A percentile compares a stretch with the other conserved stretches of the same genome.
These are phyloP conservation scores for Syzygium aromaticum DNA, from an alignment of 345 rosid genomes.

Conservation along the genomic window DNA sequence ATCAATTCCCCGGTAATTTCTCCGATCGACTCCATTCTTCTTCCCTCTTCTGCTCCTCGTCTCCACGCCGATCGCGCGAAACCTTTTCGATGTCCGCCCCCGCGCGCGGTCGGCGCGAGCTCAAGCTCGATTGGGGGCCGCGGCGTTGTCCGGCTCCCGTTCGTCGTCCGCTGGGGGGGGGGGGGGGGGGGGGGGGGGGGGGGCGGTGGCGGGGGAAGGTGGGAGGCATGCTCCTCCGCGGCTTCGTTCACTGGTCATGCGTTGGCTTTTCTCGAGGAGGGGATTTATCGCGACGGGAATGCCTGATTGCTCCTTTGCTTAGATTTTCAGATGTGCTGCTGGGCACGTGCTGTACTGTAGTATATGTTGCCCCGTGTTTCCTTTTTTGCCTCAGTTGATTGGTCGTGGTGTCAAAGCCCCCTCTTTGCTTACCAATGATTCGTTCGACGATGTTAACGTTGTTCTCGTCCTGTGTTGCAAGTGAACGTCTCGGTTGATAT, in stretches of 20 bases:
- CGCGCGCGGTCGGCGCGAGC: neutral
- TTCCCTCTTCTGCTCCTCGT: neutral
- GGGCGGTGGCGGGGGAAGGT: too few relatives aligned
- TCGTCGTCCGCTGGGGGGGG: neutral
- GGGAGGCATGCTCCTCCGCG: too few relatives aligned
- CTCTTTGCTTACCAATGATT: neutral
- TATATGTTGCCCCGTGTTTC: neutral
- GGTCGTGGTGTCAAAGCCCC: neutral
- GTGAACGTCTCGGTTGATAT: neutral
- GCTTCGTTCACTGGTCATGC: neutral
- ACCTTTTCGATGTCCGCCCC: neutral
- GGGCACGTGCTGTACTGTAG: neutral
- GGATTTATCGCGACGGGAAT: neutral
- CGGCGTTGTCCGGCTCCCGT: neutral
- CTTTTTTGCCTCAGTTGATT: neutral
- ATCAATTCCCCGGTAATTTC: neutral
- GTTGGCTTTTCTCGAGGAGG: neutral
- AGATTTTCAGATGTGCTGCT: neutral
- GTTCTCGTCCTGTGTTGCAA: neutral
- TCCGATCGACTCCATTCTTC: neutral
- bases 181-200: too few relatives aligned
- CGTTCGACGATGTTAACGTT: neutral
- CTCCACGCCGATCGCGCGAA: neutral
- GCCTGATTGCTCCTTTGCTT: neutral
- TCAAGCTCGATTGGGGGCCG: neutral